Evolutionary conservation across 768 basidiomycete genomes (phyloP).

Genomic region (Suillus occidentalis): DNA sequence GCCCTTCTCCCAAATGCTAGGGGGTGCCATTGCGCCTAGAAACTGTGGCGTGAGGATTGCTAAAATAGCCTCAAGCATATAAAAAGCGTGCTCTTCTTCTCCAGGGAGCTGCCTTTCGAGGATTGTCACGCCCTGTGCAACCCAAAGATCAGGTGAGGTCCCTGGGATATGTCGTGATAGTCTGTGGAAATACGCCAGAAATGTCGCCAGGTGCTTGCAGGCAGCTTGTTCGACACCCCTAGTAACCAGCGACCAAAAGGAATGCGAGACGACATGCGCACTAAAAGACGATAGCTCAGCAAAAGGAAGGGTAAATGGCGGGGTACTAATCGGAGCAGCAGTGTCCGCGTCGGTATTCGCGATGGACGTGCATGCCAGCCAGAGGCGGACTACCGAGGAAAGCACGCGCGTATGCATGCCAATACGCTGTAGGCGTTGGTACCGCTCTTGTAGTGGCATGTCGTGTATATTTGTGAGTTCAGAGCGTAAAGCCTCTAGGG

Average conservation of each 20-base stretch:
- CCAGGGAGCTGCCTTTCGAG: constrained; percentile 62
- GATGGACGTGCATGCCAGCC: constrained; percentile 60
- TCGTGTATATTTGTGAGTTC: constrained; percentile 19
- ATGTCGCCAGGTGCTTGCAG: constrained; percentile 51
- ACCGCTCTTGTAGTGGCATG: background rate
- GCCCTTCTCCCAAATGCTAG: constrained; percentile 49
- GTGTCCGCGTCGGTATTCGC: constrained; percentile 35
- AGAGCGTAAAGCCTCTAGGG: constrained; percentile 34
- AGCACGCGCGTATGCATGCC: constrained; percentile 39
- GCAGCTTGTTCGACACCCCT: constrained; percentile 9
- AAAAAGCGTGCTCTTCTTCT: constrained; percentile 62
- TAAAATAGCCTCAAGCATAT: constrained; percentile 33
- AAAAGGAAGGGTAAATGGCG: constrained; percentile 66
- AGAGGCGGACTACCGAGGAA: constrained; percentile 55
- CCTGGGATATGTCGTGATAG: constrained; percentile 60
- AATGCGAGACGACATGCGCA: constrained; percentile 48
- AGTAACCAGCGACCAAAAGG: constrained; percentile 44
- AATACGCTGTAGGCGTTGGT: constrained; percentile 25
- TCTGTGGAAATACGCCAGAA: constrained; percentile 55
- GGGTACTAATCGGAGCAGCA: constrained; percentile 39
- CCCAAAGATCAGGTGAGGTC: constrained; percentile 59
- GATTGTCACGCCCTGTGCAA: constrained; percentile 63
- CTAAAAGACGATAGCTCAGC: constrained; percentile 52
- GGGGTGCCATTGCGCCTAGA: constrained; percentile 29
- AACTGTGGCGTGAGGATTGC: constrained; percentile 20